A percentile compares a stretch with the other conserved stretches of the same genome.
These are phyloP conservation scores for Boletus mariae DNA, from an alignment of 1,284 basidiomycete genomes.

Conservation along the genomic window DNA sequence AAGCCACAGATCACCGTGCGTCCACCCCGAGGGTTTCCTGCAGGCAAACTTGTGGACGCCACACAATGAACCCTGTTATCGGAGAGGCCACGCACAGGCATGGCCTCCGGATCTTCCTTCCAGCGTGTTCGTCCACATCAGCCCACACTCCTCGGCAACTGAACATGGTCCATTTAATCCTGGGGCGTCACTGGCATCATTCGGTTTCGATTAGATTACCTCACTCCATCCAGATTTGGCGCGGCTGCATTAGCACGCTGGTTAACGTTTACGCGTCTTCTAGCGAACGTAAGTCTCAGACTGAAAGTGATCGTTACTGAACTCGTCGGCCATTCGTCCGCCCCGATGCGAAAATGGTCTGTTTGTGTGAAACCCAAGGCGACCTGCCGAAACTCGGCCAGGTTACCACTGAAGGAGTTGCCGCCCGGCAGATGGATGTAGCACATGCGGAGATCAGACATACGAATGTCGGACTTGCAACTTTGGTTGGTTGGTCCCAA, in stretches of 20 bases:
- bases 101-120: conserved; percentile 23
- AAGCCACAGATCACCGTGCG: conserved; percentile 3
- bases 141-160: conserved; percentile 6
- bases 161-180: conserved; percentile 10
- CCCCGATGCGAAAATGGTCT: conserved; percentile 1
- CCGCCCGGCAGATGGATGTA: not conserved
- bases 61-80: conserved; percentile 10
- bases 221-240: conserved; percentile 6
- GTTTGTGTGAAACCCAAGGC: not conserved
- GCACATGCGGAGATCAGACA: not conserved
- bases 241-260: not conserved
- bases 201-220: conserved; percentile 11
- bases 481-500: not conserved
- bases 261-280: conserved; percentile 6
- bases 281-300: conserved; percentile 11
- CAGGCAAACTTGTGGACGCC: conserved; percentile 25
- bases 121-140: conserved; percentile 12
- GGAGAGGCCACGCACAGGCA: conserved; percentile 12
- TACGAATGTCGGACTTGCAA: not conserved
- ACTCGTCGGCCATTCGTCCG: not conserved
- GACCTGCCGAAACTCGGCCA: not conserved
- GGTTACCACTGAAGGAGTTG: not conserved
- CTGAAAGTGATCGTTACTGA: not conserved
- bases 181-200: not conserved
- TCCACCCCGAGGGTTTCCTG: conserved; percentile 14